These are phyloP conservation scores for Syzygium aqueum DNA, from an alignment of 345 rosid species.

Conservation along the genomic window DNA sequence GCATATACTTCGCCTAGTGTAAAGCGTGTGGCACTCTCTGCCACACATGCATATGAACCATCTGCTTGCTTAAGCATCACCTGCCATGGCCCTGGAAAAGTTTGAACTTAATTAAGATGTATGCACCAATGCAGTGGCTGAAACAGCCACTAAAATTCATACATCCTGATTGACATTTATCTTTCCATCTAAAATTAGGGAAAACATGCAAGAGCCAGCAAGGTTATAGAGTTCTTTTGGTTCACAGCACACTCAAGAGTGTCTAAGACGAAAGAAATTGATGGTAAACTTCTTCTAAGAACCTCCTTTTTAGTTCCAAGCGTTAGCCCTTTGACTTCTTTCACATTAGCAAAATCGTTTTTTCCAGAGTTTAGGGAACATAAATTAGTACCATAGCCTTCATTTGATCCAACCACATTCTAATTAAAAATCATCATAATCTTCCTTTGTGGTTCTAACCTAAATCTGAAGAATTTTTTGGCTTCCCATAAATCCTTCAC, in stretches of 20 bases:
- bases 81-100: slow-evolving; percentile 91
- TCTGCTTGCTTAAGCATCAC: slow-evolving; percentile 96
- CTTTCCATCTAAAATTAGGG: neutral
- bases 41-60: slow-evolving; percentile 78
- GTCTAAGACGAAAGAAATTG: neutral
- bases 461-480: neutral
- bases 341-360: neutral
- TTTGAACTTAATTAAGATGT: neutral
- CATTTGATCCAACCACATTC: neutral
- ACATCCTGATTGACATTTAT: neutral
- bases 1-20: slow-evolving; percentile 74
- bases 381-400: neutral
- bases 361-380: neutral
- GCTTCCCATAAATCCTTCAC: neutral
- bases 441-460: neutral
- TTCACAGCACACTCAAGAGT: neutral
- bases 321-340: neutral
- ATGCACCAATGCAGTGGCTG: neutral
- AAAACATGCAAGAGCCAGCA: neutral
- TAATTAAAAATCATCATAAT: neutral
- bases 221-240: neutral
- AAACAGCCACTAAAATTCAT: neutral
- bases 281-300: neutral
- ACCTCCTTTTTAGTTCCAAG: neutral
- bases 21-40: slow-evolving; percentile 81